Base-by-base conservation (phyloP, 202 grass and related monocot genomes). In the Bolboschoenoplectus hybrid region DNA sequence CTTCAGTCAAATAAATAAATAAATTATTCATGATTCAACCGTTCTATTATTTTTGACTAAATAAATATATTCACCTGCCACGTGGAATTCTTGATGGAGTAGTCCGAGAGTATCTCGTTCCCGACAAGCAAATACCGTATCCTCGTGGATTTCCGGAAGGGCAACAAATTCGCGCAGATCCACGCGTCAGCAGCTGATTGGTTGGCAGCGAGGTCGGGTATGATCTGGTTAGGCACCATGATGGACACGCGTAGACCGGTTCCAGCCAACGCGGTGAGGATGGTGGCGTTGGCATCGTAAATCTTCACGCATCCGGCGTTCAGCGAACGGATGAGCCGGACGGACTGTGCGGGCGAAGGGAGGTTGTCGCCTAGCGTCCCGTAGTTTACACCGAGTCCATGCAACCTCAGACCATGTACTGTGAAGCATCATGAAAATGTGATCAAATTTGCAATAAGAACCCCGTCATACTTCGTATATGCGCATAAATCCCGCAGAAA, bases 181-280 rank as follows among this genome's bases (percentile, higher is more conserved):
- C 93, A 98, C 2, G 38, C 47, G 76, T 96, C 91, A 36, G 91
- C 93, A 41, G 87, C 87, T 26, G 89, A 88, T 1, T 79, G 79
- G 63, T 91, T 92, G 12, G 58, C 56, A 58, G 91, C 93, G 14
- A 98, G 5, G 74, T 53, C 63, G 32, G 86, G 80, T 83, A 98
- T 96, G 90, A 89, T 20, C 50, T 98, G 61, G 83, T 98, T 96
- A 68, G 90, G 93, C 69, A 98, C 96, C 96, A 98, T 98, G 87
- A 98, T 96, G 74, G 93, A 94, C 63, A 96, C 93, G 1, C 55
- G 51, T 40, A 94, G 84, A 41, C 35, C 45, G 9, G 96, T 96
- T 0, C 90, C 78, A 5, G 93, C 84, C 64, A 96, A 87, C 44
- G 93, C 89, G 1, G 86, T 82, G 19, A 98, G 96, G 44, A 96